phyloP scores from a whole-genome alignment of 2,329 filamentous ascomycete species.

The Dactylonectria macrodidyma region DNA sequence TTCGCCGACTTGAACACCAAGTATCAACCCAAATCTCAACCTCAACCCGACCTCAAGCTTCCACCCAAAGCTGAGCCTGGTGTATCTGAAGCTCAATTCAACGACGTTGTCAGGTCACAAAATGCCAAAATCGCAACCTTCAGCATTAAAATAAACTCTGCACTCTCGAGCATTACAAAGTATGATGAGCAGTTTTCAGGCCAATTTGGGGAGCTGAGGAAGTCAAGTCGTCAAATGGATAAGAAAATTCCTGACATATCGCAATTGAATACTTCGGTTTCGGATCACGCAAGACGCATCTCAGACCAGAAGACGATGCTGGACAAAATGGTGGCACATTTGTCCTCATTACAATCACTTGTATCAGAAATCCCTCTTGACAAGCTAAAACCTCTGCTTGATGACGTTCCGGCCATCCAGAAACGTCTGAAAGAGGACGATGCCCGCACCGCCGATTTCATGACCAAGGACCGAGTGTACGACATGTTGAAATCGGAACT shows the following conservation, averaged over 20 bases:
- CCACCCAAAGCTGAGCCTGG: background rate
- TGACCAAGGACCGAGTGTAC: background rate
- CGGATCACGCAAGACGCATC: slow-evolving; percentile 11
- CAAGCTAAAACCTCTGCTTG: slow-evolving; percentile 20
- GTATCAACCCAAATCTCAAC: background rate
- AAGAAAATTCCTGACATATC: background rate
- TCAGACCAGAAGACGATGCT: slow-evolving; percentile 29
- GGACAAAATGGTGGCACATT: slow-evolving; percentile 12
- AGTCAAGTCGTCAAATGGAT: no score
- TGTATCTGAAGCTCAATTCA: background rate
- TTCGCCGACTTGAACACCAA: slow-evolving; percentile 4
- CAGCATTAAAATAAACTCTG: background rate
- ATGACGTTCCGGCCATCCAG: slow-evolving; percentile 17
- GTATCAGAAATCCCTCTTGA: slow-evolving; percentile 4
- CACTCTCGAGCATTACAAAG: background rate
- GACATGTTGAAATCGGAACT: no score
- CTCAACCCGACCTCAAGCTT: background rate
- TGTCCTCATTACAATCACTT: slow-evolving; percentile 20
- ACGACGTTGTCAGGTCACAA: background rate
- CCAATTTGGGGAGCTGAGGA: background rate
- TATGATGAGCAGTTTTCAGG: background rate
- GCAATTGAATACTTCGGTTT: background rate
- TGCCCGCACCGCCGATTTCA: background rate
- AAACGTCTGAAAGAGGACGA: background rate
- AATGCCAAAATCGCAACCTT: background rate